These are phyloP conservation scores for Pyrenophora teres DNA, from an alignment of 2,329 filamentous ascomycete species.

Conservation along the genomic window DNA sequence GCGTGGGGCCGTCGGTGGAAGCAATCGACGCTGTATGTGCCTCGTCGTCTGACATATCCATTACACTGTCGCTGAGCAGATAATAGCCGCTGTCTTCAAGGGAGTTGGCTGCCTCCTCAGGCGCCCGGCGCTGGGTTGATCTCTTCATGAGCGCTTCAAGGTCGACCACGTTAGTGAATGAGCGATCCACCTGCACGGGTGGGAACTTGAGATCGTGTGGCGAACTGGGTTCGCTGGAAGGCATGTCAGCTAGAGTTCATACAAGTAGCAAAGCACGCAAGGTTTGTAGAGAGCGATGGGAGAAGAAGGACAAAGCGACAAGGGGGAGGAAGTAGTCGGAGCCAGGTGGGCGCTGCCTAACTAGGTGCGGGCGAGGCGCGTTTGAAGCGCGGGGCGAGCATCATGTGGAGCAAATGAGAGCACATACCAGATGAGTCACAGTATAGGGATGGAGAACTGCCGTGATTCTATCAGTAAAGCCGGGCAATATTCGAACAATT, in stretches of 20 bases:
- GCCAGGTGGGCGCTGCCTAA: slow-evolving; percentile 30
- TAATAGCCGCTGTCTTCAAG: slow-evolving; percentile 47
- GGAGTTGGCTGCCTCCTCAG: slow-evolving; percentile 35
- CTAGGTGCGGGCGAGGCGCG: slow-evolving; percentile 26
- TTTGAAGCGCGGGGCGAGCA: slow-evolving; percentile 11
- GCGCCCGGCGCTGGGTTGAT: slow-evolving; percentile 31
- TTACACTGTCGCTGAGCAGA: slow-evolving; percentile 36
- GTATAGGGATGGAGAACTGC: background rate
- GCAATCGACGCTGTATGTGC: slow-evolving; percentile 46
- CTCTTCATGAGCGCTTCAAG: slow-evolving; percentile 45
- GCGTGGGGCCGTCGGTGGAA: slow-evolving; percentile 40
- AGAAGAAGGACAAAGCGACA: slow-evolving; percentile 9
- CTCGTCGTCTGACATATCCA: slow-evolving; percentile 45
- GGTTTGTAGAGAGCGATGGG: slow-evolving; percentile 11
- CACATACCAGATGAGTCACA: slow-evolving; percentile 6
- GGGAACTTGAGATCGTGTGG: slow-evolving; percentile 40
- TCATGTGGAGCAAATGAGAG: slow-evolving; percentile 7
- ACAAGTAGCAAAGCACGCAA: slow-evolving; percentile 7
- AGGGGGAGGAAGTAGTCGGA: slow-evolving; percentile 21
- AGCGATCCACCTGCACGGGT: slow-evolving; percentile 37
- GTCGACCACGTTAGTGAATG: slow-evolving; percentile 39
- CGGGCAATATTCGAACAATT: background rate
- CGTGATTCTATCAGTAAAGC: background rate
- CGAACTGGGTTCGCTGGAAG: slow-evolving; percentile 29
- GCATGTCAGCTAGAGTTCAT: slow-evolving; percentile 38